These are phyloP conservation scores for Sphaerostilbella broomeana DNA, from an alignment of 2,329 filamentous ascomycete species.

Conservation along the genomic window DNA sequence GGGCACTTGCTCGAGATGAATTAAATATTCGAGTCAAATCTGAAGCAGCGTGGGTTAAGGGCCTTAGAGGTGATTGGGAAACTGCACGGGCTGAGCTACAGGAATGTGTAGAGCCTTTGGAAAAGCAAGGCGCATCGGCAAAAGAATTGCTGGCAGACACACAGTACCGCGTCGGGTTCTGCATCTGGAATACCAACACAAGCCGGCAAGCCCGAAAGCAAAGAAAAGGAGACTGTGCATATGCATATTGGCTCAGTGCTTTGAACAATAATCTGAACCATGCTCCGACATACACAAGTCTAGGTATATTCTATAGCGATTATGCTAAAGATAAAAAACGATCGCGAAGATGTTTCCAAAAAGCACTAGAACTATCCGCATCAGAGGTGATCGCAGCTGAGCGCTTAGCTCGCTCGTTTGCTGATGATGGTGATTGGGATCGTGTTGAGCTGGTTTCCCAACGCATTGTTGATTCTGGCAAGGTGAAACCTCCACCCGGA, in stretches of 20 bases:
- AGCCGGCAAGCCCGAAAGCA: conserved; percentile 70
- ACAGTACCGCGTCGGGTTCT: conserved; percentile 79
- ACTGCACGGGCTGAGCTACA: conserved; percentile 64
- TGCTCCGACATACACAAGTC: conserved; percentile 82
- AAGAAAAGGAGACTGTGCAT: conserved; percentile 63
- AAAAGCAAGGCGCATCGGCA: conserved; percentile 47
- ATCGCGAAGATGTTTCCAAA: conserved; percentile 89
- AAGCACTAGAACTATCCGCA: conserved; percentile 86
- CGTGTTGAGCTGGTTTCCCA: conserved; percentile 88
- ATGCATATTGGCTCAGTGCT: conserved; percentile 73
- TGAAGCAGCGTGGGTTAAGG: conserved; percentile 89
- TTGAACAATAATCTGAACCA: conserved; percentile 82
- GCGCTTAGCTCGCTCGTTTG: conserved; percentile 76
- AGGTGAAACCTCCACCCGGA: conserved; percentile 80
- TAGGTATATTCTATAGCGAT: conserved; percentile 86
- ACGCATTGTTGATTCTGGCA: conserved; percentile 89
- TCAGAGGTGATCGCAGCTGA: conserved; percentile 84
- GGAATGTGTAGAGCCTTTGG: conserved; percentile 58
- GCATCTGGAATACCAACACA: conserved; percentile 76
- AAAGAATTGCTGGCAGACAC: conserved; percentile 77
- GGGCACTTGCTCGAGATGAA: conserved; percentile 66
- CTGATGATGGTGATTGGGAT: conserved; percentile 90
- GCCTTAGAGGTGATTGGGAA: conserved; percentile 69
- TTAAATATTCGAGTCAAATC: conserved; percentile 72
- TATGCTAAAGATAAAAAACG: conserved; percentile 82